Evolutionary conservation across 148 eudicot species (phyloP), one percentile per base, ranked within the genome.

Genomic region (Tetragonia tetragonoides): DNA sequence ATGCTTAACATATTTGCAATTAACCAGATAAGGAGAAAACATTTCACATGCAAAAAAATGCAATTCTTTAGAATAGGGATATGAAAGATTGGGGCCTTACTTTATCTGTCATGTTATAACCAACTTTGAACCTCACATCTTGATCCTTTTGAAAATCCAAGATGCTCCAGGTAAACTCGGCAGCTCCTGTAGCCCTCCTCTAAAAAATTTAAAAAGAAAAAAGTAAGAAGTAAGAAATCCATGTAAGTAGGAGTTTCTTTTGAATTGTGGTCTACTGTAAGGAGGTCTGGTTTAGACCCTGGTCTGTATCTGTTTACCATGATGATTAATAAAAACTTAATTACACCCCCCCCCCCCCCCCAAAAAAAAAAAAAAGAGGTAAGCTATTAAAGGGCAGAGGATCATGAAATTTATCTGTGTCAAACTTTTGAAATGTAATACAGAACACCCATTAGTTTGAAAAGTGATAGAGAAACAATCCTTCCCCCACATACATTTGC

Each of bases 61-160:
- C 65, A 38, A 66, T 6, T 9, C 20, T 44, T 23, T 1, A 73
- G 7, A 21, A 72, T 16, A 66, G 44, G 39, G 46, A 28, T 10
- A 8, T 38, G 42, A 72, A 60, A 16, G 49, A 54, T 47, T 15
- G 11, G 38, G 56, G 68, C 59, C 47, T 73, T 84, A 95, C 99
- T 97, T 91, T 90, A 62, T 89, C 91, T 66, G 83, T 6, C 14
- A 91, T 67, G 83, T 95, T 92, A 79, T 87, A 93, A 66, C 99
- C 99, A 82, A 91, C 80, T 84, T 93, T 95, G 75, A 95, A 71
- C 84, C 97, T 85, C 81, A 95, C 68, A 79, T 93, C 97, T 85
- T 95, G 99, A 59, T 89, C 91, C 75, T 85, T 89, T 75, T 90
- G 93, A 74, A 95, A 90, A 83, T 95, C 75, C 51, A 79, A 70